Base-by-base conservation (phyloP, 768 basidiomycete genomes). In the Myochromella boudieri region DNA sequence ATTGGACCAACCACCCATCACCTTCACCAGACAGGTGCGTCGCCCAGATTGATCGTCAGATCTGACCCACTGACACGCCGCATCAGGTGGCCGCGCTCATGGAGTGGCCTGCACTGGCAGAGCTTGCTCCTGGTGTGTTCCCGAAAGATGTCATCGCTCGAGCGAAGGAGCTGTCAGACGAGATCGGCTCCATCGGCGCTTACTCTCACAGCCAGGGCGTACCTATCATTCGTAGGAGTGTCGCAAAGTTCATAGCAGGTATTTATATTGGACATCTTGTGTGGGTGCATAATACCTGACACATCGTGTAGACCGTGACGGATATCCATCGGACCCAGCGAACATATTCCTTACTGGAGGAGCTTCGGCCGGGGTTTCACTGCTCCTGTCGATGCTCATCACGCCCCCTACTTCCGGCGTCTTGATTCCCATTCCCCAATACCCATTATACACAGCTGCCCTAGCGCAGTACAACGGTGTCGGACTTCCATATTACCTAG, bases 351-450 rank as follows among this genome's bases (percentile, higher is more conserved):
- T 99, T 33, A 98, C 95, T 14, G 87, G 83, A 20, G 97, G 95
- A 32, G 95, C 97, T 15, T 97, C 94, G 17, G 84, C 85, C 10
- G 97, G 95, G 42, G 95, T 99, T n/a, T 85, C 89, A 17, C 81
- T 91, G 15, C 70, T 92, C 18, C 81, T 95, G 56, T 81, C 82
- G 59, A 81, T 89, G 74, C 81, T 94, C 51, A 85, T 93, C 56
- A 71, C 82, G 8, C 66, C 75, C 17, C 82, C 81, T 17, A 75
- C 71, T 21, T 80, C 81, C 38, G 93, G 91, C 6, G 78, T 95
- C 57, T 80, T 95, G 43, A 97, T 98, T 60, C 95, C 95, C 25
- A 98, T 99, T 52, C 95, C 95, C 2, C 95, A 99, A 69, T 98
- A 99, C 65, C 95, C 95, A 1, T 77, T 99, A 9, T 99, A 99